Percentiles rank a stretch among this genome's conserved stretches.
Conservation (phyloP, 1,139 yeast species). For the Yamadazyma conglobata region DNA sequence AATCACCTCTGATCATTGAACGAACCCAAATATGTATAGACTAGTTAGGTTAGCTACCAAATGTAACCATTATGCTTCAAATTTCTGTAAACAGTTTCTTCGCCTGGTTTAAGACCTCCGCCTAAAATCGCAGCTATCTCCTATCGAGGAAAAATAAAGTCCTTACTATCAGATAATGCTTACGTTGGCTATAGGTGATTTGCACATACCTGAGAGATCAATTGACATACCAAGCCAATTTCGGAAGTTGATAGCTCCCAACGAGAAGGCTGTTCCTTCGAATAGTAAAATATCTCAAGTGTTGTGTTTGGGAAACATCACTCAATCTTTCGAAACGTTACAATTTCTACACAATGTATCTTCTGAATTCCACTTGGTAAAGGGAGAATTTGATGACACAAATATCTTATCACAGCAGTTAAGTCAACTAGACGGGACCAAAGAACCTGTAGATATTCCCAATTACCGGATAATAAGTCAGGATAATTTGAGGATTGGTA, state of each 20-base stretch:
- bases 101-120: background rate
- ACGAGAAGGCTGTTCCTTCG: slow-evolving; percentile 33
- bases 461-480: slow-evolving; percentile 60
- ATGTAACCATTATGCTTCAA: too few relatives aligned
- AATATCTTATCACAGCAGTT: slow-evolving; percentile 34
- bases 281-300: slow-evolving; percentile 80
- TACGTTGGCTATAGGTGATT: slow-evolving; percentile 85
- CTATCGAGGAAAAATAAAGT: too few relatives aligned
- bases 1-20: slow-evolving; percentile 35
- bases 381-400: slow-evolving; percentile 66
- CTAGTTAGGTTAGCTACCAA: too few relatives aligned
- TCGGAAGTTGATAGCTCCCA: slow-evolving; percentile 62
- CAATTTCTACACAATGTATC: slow-evolving; percentile 65
- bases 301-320: slow-evolving; percentile 79
- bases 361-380: slow-evolving; percentile 69
- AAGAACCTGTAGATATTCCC: slow-evolving; percentile 42
- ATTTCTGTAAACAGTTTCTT: too few relatives aligned
- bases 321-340: slow-evolving; percentile 62
- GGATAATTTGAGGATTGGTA: slow-evolving; percentile 76
- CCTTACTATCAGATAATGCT: too few relatives aligned
- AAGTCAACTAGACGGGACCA: slow-evolving; percentile 34
- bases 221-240: slow-evolving; percentile 59
- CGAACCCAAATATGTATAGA: slow-evolving; percentile 1
- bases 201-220: slow-evolving; percentile 86
- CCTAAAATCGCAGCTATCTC: too few relatives aligned